These are phyloP conservation scores for Omphalea diandra DNA, from an alignment of 441 rosid species.

Conservation along the genomic window DNA sequence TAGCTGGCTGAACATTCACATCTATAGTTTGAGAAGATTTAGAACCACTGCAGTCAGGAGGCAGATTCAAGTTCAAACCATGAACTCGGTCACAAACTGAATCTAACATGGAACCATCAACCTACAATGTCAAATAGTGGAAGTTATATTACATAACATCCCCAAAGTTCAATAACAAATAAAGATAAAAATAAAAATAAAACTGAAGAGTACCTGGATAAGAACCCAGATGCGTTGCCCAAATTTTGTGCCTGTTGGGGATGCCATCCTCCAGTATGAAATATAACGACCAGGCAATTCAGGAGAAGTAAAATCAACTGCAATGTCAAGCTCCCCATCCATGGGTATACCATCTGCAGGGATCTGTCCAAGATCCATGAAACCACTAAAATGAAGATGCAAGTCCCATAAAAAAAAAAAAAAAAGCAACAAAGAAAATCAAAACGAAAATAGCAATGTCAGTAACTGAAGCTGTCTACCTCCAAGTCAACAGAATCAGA, in stretches of 20 bases:
- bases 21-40: constrained; percentile 34
- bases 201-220: constrained; percentile 47
- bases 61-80: constrained; percentile 72
- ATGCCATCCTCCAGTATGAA: constrained; percentile 89
- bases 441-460: background rate
- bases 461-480: constrained; percentile 35
- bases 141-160: background rate
- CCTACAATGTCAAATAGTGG: constrained; percentile 39
- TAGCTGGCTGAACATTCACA: constrained; percentile 36
- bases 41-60: constrained; percentile 44
- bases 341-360: constrained; percentile 60
- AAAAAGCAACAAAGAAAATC: background rate
- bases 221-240: constrained; percentile 97
- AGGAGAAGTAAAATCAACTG: constrained; percentile 80
- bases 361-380: constrained; percentile 44
- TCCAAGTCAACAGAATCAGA: constrained; percentile 45
- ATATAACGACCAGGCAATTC: constrained; percentile 69
- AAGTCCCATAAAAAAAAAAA: background rate
- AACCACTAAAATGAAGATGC: background rate
- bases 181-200: too few relatives aligned
- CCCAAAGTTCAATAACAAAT: too few relatives aligned
- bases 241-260: constrained; percentile 62
- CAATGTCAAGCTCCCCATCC: constrained; percentile 66
- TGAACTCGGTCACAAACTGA: constrained; percentile 28
- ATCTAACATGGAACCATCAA: constrained; percentile 49